Base-by-base conservation (phyloP, 1,139 yeast genomes). In the Zygosaccharomyces sapae region DNA sequence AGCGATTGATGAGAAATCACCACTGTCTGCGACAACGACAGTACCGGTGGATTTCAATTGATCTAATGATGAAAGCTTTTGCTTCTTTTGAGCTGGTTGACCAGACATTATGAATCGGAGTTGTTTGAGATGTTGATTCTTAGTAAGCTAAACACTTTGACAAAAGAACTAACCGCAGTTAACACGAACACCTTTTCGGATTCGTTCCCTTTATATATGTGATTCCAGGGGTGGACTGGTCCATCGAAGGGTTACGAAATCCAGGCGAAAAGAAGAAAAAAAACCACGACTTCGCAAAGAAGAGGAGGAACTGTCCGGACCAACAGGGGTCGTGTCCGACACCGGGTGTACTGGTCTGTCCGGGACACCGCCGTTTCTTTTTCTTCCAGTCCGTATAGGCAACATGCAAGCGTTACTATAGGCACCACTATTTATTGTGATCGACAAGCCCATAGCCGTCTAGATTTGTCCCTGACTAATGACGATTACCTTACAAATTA, bases 1-100 rank as follows among this genome's bases (percentile, higher is more conserved):
- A 68, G 97, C 97, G 69, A 92, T 92, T 58, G 94, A 84, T 72
- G 89, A 97, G 69, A 92, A 92, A 73, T 92, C 98, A 77, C 98
- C 98, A 55, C 97, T 90, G 76, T 92, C 98, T 59, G 98, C 86
- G 68, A 92, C 98, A 66, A 92, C 95, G 61, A 80, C 83, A 59
- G 98, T 92, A 63, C 97, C 97, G 52, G 96, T 72, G 58, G 95
- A 90, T 73, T 92, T 92, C 70, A 92, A 81, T 75, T 86, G 92
- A 72, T 85, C 97, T 67, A 90, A 79, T 50, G 97, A 86, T 77
- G 82, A 82, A 22, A 51, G 48, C 80, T 79, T 79, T 58, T 62
- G 67, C 55, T 65, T 65, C 59, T 65, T 65, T 43, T 55, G 58
- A 43, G 47, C 54, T 50, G 66, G 65, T 50, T 58, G 61, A 4